phyloP scores from a whole-genome alignment of 805 yeast genomes.

The Metschnikowia lachancei region DNA sequence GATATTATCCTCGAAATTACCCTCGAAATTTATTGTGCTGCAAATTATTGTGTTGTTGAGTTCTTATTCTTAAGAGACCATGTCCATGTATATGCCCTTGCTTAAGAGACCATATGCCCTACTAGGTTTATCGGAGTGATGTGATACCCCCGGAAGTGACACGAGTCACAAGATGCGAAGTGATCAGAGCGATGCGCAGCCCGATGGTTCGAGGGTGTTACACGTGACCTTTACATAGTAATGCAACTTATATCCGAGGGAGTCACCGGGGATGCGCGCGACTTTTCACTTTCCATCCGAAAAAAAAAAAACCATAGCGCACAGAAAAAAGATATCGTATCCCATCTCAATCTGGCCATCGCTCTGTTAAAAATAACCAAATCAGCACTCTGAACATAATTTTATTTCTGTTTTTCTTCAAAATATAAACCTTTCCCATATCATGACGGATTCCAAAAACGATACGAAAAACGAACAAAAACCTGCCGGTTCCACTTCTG shows the following conservation, averaged over 20 bases:
- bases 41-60: no score
- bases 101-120: no score
- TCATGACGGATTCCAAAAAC: constrained; percentile 3
- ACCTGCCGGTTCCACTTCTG: background rate
- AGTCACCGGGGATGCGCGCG: background rate
- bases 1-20: no score
- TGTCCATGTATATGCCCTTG: no score
- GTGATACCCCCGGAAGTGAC: background rate
- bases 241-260: background rate
- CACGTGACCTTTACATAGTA: background rate
- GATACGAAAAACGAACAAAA: background rate
- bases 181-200: no score
- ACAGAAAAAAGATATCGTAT: background rate
- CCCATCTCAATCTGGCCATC: constrained; percentile 1
- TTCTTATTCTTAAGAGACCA: no score
- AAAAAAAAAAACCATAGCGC: background rate
- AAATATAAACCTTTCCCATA: background rate
- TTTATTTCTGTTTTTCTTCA: background rate
- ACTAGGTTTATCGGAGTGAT: no score
- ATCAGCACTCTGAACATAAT: background rate
- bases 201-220: background rate
- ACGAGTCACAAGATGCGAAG: background rate
- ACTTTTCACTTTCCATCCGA: background rate
- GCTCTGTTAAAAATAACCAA: background rate
- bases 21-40: no score